Evolutionary conservation across 768 basidiomycete genomes (phyloP), one percentile per base, ranked within the genome.

Genomic region (Phaeotremella skinneri): DNA sequence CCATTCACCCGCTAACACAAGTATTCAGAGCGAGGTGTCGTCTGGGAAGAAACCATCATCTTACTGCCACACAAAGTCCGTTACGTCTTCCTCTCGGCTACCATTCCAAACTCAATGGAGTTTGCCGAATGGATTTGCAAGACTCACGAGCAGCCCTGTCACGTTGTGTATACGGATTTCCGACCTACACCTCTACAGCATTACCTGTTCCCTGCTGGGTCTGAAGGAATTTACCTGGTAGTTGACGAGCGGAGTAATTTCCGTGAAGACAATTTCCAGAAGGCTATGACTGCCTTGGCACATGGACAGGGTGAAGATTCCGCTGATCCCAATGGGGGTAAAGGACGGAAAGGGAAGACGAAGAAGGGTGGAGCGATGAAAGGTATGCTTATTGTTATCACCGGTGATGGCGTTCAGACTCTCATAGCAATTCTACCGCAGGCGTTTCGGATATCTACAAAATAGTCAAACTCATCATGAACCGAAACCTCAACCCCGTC

Each of bases 211-310:
- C 96, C 96, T 1, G 85, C 88, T 2, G 94, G 94, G 6, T 92
- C 90, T 1, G 92, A 98, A 64, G 96, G 96, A 7, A 97, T 99
- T 43, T 96, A 91, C 75, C 81, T 99, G 1, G 96, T 99, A 1
- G 90, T 99, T n/a, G 97, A 99, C 70, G 96, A 99, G 79, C 92
- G 94, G 79, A 86, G 92, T 56, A 90, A 93, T 60, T 99, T 99
- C 70, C 82, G 90, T 27, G 96, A 99, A 73, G 96, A 98, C 66
- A 98, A 91, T 73, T 99, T 99, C 78, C 87, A 85, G 70, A 97
- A 93, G 73, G 94, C 94, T 0, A 99, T 99, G 96, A 91, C 91
- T 9, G 87, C 89, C 68, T 77, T 99, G 17, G 88, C 89, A 59
- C 89, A 90, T 39, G 83, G 78, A 60, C 81, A 83, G 77, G 93